phyloP scores from a whole-genome alignment of 352 stramenopile species.

The Globisporangium ultimum region DNA sequence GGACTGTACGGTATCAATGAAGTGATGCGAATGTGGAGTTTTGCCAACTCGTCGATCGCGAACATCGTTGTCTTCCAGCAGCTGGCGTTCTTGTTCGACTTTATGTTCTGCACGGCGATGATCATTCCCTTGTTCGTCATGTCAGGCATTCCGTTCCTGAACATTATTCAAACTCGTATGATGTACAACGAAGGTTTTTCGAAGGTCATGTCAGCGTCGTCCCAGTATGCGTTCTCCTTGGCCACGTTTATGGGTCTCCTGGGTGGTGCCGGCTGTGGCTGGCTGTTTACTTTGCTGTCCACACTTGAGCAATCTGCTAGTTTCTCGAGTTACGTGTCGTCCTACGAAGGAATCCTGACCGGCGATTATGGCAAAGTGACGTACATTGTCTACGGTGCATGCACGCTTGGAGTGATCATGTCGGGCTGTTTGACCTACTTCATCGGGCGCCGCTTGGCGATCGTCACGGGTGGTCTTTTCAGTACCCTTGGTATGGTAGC shows the following conservation, averaged over 20 bases:
- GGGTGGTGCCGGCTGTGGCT: conserved; percentile 55
- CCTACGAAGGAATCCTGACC: conserved; percentile 49
- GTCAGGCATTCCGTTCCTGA: conserved; percentile 73
- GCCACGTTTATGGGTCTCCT: conserved; percentile 64
- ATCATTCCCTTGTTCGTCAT: conserved; percentile 65
- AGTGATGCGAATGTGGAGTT: conserved; percentile 71
- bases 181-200: conserved; percentile 87
- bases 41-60: conserved; percentile 51
- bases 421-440: conserved; percentile 55
- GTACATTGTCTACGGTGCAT: conserved; percentile 49
- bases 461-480: conserved; percentile 58
- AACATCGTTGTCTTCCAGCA: conserved; percentile 58
- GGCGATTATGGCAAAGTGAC: conserved; percentile 58
- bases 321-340: conserved; percentile 66
- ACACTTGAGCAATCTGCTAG: conserved; percentile 61
- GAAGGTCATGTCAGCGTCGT: conserved; percentile 75
- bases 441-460: conserved; percentile 54
- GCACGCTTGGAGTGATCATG: conserved; percentile 47
- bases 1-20: conserved; percentile 74
- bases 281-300: conserved; percentile 62
- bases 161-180: conserved; percentile 81
- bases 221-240: conserved; percentile 75
- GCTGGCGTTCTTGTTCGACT: conserved; percentile 79
- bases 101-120: conserved; percentile 63
- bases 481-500: conserved; percentile 64